Base-by-base conservation (phyloP, 805 yeast genomes). In the Yarrowia deformans region DNA sequence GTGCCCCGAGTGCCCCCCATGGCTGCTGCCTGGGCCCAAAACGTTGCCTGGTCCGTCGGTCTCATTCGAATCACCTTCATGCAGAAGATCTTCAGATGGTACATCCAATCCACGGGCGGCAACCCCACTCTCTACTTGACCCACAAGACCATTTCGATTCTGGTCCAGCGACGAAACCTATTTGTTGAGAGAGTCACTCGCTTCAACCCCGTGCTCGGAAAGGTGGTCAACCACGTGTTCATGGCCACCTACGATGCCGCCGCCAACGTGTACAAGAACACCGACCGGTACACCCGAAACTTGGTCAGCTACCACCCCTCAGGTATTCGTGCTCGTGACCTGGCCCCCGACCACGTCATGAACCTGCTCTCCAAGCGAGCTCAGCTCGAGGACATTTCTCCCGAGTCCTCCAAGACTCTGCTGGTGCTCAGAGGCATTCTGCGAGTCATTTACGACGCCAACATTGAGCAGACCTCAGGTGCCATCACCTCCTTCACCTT, bases 11-110 rank as follows among this genome's bases (percentile, higher is more conserved):
- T 92, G 29, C 99, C 99, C 1, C 99, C 99, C 3, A 93, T 95
- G 74, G 98, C 98, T 9, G 92, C 97, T 2, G 93, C 98, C 3
- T 94, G 99, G 99, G 88, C 96, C 45, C 97, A 95, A 79, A 95
- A 94, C 81, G 94, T 95, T 82, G 88, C 87, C 79, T 94, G 98
- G 98, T 88, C 98, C 1, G 85, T 94, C 85, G 99, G 99, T 60
- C 88, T 94, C 72, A 91, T 95, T 74, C 84, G 85, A 69, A 86
- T 88, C 9, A 78, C 79, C 16, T 91, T 93, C 75, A 90, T 94
- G 86, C 97, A 93, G 78, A 78, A 82, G 52, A 90, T 92, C 72
- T 89, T 95, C 72, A 85, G 89, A 77, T 94, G 99, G 99, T 94
- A 94, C 78, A 88, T 94, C 68, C 97, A 94, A 80, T 82, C 97